Base-by-base conservation (phyloP, 1,284 basidiomycete species). In the Microbotryomycetes sp. region DNA sequence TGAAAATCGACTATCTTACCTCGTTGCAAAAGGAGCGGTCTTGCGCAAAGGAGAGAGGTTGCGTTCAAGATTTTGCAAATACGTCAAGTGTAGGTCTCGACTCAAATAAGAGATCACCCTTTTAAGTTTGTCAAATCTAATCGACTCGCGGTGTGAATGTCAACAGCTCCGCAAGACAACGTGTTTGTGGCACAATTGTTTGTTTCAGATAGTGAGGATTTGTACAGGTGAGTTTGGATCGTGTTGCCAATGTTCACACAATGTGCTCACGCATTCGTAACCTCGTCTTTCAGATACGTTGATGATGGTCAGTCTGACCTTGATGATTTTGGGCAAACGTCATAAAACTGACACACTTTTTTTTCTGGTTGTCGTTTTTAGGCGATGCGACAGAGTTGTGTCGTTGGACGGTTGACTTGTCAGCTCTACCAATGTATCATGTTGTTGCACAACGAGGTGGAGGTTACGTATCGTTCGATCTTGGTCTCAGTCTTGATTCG, bases 371-470 rank as follows among this genome's bases (percentile, higher is more conserved):
- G 71, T 86, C 85, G 5, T 88, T 89, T 72, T 87, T 89, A 79
- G 64, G 56, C 30, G 58, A 65, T 54, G 56, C 70, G 57, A 66
- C 48, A 31, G 65, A 67, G 36, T 46, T 45, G 5, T 90, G 88
- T 78, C 85, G 87, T 76, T 90, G 88, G 88, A 87, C 85, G 6
- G 87, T 89, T 48, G 86, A 90, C 74, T 79, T 90, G 54, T 82
- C 83, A 49, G 81, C 84, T 26, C 75, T 90, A 60, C 87, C 87
- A 31, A 84, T 83, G 49, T 68, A 63, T 42, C 53, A 58, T 22
- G 19, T 58, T 22, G 53, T 67, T 32, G 60, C 47, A 3, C 15
- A 45, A 12, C 26, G 23, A 77, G 86, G 85, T 16, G 86, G 64
- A 3, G 67, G 62, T 1, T 65, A 63, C 56, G 57, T 65, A 56